Base-by-base conservation (phyloP, 495 filamentous ascomycete species). In the Cudoniella acicularis region DNA sequence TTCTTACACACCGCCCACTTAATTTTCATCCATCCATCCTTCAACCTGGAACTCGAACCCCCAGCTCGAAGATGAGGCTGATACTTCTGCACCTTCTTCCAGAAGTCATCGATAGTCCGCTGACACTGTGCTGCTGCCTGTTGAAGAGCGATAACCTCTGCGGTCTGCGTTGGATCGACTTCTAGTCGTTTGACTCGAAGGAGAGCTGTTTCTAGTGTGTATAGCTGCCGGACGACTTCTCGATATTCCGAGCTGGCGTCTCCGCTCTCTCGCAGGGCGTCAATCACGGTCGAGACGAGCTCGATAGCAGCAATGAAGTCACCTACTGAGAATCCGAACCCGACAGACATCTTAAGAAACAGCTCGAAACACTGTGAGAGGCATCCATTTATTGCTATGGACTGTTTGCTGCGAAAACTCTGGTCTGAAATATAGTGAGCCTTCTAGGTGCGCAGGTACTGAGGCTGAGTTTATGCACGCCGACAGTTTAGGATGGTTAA, bases 1-100 rank as follows among this genome's bases (percentile, higher is more conserved):
- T 63, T 64, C 53, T 57, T 67, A 47, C 66, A 73, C 3, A 71
- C 10, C 0, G 69, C 65, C 69, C 70, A 73, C 36, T 67, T 56
- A 1, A 70, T 56, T 47, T 66, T 73, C 30, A 26, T 56, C 63
- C 63, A 67, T 17, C 58, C 40, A 59, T 58, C 62, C 36, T 59
- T 52, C 61, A 16, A 57, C 57, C 58, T 13, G 58, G 55, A 6
- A 21, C 8, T 6, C 6, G 8, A 3, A 6, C 13, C 17, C 43
- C 26, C 21, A n/a, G 21, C 55, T 3, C 62, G 6, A 11, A 70
- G 52, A 57, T 59, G 61, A 8, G 64, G 62, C 51, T 73, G 64
- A 51, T 69, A 70, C 22, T 56, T 60, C 27, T 55, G 25, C 0
- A 66, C 54, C 43, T 65, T 64, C 54, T 61, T 17, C 51, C 54